Evolutionary conservation across 1,284 basidiomycete species (phyloP).

Genomic region (Cryptococcus sp.): DNA sequence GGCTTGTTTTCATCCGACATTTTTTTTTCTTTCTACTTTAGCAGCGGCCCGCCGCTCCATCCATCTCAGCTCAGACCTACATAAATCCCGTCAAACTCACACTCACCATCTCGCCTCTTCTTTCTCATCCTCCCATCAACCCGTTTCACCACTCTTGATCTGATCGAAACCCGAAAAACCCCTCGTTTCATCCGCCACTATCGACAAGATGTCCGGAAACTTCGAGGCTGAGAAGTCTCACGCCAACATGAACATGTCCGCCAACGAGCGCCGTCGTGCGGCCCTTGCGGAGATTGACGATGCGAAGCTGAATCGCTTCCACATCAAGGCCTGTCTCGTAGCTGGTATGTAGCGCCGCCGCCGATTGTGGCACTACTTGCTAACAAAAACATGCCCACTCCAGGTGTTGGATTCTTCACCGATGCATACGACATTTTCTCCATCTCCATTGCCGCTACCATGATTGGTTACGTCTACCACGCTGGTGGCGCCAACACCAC

Average conservation of each 20-base stretch:
- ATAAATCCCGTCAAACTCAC: no score
- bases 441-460: constrained; percentile 70
- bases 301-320: constrained; percentile 65
- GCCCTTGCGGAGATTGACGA: constrained; percentile 75
- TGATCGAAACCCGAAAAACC: no score
- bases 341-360: constrained; percentile 43
- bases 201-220: constrained; percentile 11
- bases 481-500: constrained; percentile 50
- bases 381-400: background rate
- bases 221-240: constrained; percentile 24
- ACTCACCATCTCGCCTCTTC: no score
- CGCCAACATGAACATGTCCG: constrained; percentile 20
- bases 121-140: no score
- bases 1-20: no score
- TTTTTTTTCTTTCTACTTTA: no score
- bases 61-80: no score
- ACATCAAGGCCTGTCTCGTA: constrained; percentile 55
- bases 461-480: constrained; percentile 77
- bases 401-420: constrained; percentile 51
- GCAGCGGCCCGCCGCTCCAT: no score
- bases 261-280: constrained; percentile 61
- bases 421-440: constrained; percentile 56
- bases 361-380: background rate
- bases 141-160: no score
- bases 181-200: background rate